Percentiles rank a stretch among this genome's conserved stretches.
Conservation (phyloP, 345 rosid genomes). For the Lepidium aucheri region DNA sequence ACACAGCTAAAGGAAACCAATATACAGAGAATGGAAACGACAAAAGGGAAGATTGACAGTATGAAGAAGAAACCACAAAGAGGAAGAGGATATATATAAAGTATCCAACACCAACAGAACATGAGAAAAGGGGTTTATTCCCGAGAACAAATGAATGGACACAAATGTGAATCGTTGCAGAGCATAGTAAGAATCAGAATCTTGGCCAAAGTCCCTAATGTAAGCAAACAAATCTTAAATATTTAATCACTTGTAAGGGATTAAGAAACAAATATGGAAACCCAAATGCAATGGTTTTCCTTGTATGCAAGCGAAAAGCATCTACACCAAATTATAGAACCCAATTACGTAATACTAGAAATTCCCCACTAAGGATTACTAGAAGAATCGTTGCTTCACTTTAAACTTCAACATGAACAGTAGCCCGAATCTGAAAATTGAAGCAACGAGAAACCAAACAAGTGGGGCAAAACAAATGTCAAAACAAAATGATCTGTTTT, state of each 20-base stretch:
- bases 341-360: constrained; percentile 1
- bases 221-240: constrained; percentile 14
- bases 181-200: constrained; percentile 31
- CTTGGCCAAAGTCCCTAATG: constrained; percentile 1
- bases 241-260: constrained; percentile 1
- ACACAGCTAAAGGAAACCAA: constrained; percentile 7
- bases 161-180: constrained; percentile 28
- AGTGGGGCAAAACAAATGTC: neutral
- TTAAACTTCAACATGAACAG: neutral
- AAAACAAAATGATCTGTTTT: neutral
- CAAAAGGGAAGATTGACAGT: constrained; percentile 31
- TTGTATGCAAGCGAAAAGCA: constrained; percentile 19
- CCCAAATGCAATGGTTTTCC: neutral
- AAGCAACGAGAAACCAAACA: constrained; percentile 8
- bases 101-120: neutral
- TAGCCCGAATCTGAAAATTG: neutral
- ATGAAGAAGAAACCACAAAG: constrained; percentile 53
- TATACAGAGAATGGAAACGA: constrained; percentile 6
- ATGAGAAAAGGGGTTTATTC: constrained; percentile 37
- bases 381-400: constrained; percentile 13
- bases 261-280: constrained; percentile 17
- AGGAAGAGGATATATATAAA: constrained; percentile 16
- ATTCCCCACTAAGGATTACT: neutral
- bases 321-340: constrained; percentile 16
- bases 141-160: constrained; percentile 42